Conservation (phyloP, 2,329 filamentous ascomycete species). For the Alternaria sp. region DNA sequence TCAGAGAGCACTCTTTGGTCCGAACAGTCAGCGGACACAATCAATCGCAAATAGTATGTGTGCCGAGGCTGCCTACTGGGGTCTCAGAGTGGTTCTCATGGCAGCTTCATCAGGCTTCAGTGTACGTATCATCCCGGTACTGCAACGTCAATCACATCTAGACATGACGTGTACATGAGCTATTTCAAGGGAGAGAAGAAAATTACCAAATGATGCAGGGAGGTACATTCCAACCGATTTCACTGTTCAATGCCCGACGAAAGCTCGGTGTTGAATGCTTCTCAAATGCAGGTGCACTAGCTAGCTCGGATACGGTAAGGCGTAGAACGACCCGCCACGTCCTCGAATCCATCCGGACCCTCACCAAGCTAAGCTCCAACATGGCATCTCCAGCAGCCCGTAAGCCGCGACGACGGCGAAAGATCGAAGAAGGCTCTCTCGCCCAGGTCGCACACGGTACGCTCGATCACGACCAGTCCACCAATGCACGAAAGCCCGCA, state of each 20-base stretch:
- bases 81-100: neutral
- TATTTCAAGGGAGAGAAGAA: neutral
- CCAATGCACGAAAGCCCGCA: slow-evolving; percentile 66
- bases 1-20: neutral
- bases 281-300: slow-evolving; percentile 4
- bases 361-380: slow-evolving; percentile 18
- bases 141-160: neutral
- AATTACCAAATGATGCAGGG: no score
- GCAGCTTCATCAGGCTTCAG: neutral
- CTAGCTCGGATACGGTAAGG: slow-evolving; percentile 18
- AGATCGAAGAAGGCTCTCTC: slow-evolving; percentile 52
- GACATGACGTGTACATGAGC: neutral
- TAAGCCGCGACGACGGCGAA: slow-evolving; percentile 56
- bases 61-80: slow-evolving; percentile 5
- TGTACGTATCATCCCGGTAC: neutral
- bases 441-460: slow-evolving; percentile 55
- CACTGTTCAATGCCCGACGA: neutral
- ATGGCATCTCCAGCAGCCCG: slow-evolving; percentile 50
- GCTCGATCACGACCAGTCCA: slow-evolving; percentile 54
- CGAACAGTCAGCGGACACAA: neutral
- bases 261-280: neutral
- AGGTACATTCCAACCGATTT: no score
- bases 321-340: slow-evolving; percentile 18
- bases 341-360: slow-evolving; percentile 10
- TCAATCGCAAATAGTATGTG: neutral